Evolutionary conservation across 2,329 filamentous ascomycete genomes (phyloP), one percentile per base, ranked within the genome.

Genomic region (Claviceps fusiformis): DNA sequence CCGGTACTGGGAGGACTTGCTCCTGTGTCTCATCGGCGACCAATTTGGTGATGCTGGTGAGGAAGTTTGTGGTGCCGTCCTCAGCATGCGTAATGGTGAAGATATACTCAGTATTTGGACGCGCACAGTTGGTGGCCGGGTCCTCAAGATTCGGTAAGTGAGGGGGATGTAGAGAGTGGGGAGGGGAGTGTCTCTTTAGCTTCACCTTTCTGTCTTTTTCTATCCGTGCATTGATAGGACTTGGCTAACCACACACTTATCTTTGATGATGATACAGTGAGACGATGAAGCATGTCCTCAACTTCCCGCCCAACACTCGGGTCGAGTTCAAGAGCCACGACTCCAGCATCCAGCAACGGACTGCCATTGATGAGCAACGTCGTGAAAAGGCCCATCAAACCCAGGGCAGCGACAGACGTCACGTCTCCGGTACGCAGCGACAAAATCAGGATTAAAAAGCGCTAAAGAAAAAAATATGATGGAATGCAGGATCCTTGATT

Each of bases 21-120:
- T 97, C 57, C 76, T 97, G 63, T 90, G 89, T 31, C 86, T 96
- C 63, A 83, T 96, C 56, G 93, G 93, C 47, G 91, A 97, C 65
- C 90, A 96, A 68, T 97, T 98, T 67, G 81, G 83, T 53, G 93
- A 97, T 66, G 91, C 90, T 43, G 83, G 86, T 52, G 92, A 97
- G 62, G 92, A 98, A 69, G 86, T 98, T 46, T 98, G 92, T 66
- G 93, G 93, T 57, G 89, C 88, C 54, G 93, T 98, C 35, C 79
- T 98, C 47, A 97, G 91, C 68, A 88, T 98, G 59, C 81, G 93
- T 59, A 95, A 91, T 65, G 92, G 91, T 47, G 93, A 98, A 73
- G 93, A 98, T 67, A 95, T 97, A 59, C 79, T 98, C 70, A 96
- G 90, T 73, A 90, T 98, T 67, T 98, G 93, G 93, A 95, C 91